These are phyloP conservation scores for Taxillus chinensis DNA, from an alignment of 164 flowering plant species.

Conservation along the genomic window DNA sequence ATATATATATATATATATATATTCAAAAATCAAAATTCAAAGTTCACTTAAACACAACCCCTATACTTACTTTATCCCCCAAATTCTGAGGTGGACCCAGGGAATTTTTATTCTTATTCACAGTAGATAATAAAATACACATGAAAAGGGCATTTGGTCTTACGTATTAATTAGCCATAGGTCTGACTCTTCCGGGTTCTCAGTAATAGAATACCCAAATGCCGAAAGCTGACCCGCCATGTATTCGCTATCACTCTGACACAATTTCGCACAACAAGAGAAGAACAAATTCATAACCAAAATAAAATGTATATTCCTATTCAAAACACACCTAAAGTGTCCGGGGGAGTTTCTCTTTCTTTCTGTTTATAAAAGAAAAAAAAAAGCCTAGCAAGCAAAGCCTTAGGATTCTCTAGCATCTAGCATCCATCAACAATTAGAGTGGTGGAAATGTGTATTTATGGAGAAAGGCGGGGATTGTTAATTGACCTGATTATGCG, in stretches of 20 bases:
- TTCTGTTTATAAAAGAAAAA: too few species aligned
- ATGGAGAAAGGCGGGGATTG: not conserved
- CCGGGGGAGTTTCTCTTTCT: too few species aligned
- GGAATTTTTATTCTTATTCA: too few species aligned
- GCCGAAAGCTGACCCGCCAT: constrained; percentile 99
- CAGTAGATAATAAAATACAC: too few species aligned
- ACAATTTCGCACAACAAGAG: constrained; percentile 5
- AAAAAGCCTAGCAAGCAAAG: too few species aligned
- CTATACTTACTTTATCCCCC: too few species aligned
- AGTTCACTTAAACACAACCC: too few species aligned
- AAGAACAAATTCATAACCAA: not conserved
- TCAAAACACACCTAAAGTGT: not conserved
- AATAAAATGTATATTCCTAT: not conserved
- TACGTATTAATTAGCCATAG: constrained; percentile 97
- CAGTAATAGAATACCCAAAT: constrained; percentile 75
- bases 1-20: too few species aligned
- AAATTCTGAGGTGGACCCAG: too few species aligned
- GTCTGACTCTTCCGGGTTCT: constrained; percentile 82
- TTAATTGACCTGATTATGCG: constrained; percentile 82
- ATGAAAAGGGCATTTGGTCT: constrained; percentile 8
- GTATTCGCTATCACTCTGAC: constrained; percentile 96
- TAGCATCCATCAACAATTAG: not conserved
- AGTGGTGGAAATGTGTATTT: not conserved
- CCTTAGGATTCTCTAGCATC: not conserved
- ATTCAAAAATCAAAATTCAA: too few species aligned